Conservation (phyloP, 2,329 filamentous ascomycete genomes). For the Botrytis pseudocinerea region DNA sequence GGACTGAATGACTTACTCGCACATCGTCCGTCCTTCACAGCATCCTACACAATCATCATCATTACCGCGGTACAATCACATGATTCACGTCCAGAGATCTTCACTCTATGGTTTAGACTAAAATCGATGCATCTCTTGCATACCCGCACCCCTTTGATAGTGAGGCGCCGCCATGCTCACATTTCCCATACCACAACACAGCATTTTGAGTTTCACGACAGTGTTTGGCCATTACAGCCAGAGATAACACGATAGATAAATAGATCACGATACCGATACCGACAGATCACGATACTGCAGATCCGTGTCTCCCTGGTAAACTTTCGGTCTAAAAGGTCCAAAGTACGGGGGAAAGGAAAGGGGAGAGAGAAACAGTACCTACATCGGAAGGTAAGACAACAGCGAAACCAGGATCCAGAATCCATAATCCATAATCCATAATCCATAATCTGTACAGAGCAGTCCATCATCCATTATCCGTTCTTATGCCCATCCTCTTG, state of each 20-base stretch:
- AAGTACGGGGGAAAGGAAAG: conserved; percentile 10
- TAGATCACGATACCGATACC: not conserved
- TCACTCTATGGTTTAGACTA: not conserved
- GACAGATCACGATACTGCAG: not conserved
- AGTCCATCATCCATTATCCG: too few relatives aligned
- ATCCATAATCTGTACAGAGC: too few relatives aligned
- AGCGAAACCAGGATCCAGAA: not conserved
- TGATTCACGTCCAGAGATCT: not conserved
- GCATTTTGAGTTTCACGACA: conserved; percentile 9
- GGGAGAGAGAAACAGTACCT: conserved; percentile 1
- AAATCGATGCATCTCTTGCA: not conserved
- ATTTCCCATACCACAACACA: not conserved
- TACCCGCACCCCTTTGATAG: not conserved
- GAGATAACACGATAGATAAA: conserved; percentile 6
- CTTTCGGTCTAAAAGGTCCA: not conserved
- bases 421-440: not conserved
- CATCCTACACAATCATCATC: not conserved
- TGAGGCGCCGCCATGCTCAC: not conserved
- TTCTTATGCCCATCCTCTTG: not conserved
- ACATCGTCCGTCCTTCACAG: not conserved
- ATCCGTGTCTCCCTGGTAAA: not conserved
- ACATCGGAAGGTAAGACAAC: conserved; percentile 3
- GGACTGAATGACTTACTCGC: not conserved
- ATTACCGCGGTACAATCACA: not conserved
- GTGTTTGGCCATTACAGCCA: not conserved